Evolutionary conservation across 1,139 yeast genomes (phyloP), one percentile per base, ranked within the genome.

Genomic region (Hansenula sp.): DNA sequence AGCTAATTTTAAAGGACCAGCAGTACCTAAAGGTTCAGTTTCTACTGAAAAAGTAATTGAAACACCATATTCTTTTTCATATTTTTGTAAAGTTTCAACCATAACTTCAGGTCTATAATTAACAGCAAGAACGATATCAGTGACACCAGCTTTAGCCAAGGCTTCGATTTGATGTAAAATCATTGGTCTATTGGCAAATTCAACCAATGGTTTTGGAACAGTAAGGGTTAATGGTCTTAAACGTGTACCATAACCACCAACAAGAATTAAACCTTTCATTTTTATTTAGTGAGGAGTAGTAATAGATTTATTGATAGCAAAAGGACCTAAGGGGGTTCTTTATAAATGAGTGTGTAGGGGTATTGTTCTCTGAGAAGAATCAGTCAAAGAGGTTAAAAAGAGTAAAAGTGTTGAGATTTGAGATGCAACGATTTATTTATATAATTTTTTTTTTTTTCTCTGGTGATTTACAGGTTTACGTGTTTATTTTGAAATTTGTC

Each of bases 241-340:
- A 75, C 99, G 94, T 62, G 99, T 92, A 77, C 99, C 99, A 75
- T 89, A 92, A 68, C 98, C 98, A 64, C 98, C 98, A 60, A 92
- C 98, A 66, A 92, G 85, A 77, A 92, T 92, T 68, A 92, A 81
- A 64, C 97, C 98, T 77, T 92, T 92, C 98, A 92, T 92, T 59
- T 20, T 51, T 11, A 34, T 17, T 16, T 30, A 36, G 19, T 35
- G 24, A 7, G 6, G 24, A 21, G 6, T 6, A 21, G 6, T 6
- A 21, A 21, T 21, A 21, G n/a, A n/a, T n/a, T n/a, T n/a, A n/a
- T n/a, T n/a, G n/a, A n/a, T n/a, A n/a, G n/a, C n/a, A n/a, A n/a
- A n/a, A n/a, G n/a, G n/a, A n/a, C n/a, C n/a, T n/a, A n/a, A n/a
- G n/a, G n/a, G n/a, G n/a, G n/a, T n/a, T n/a, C n/a, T n/a, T n/a